Evolutionary conservation across 176 grass and related monocot species (phyloP), one percentile per base, ranked within the genome.

Genomic region (Carex parvula): DNA sequence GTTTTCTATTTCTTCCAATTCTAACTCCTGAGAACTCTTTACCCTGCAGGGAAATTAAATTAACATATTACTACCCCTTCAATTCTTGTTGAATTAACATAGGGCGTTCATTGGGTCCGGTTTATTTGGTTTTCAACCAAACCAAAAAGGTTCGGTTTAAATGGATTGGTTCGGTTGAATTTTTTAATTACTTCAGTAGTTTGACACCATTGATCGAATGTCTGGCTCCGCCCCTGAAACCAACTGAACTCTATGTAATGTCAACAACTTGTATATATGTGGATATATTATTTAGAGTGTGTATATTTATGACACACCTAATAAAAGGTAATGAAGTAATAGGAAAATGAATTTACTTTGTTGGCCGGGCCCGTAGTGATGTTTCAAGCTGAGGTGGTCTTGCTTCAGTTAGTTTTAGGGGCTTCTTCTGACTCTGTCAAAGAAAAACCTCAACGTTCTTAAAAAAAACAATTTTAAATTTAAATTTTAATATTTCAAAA

Each of bases 1-100:
- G 60, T 91, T 99, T 84, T 94, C 89, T 50, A 99, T 82, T 87
- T 94, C 93, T 83, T 96, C 97, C 52, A 94, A 81, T 82, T 99
- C 93, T 64, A 92, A 80, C 67, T 99, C 97, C 87, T 91, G 87
- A 89, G 90, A 88, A 84, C 97, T 92, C 86, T 92, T 96, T 59
- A 88, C 90, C 79, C 97, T 99, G 86, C 84, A 81, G 22, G 48
- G 77, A 83, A 56, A 30, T 44, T 39, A 39, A 39, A 39, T 77
- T 76, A 5, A 55, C 6, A 66, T 11, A 55, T 55, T 32, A 56
- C 3, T 8, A 39, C 42, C 42, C 33, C 39, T 48, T 82, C 6
- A 24, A 29, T 80, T 5, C 29, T 26, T 44, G 60, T 18, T 17
- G 69, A 5, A 14, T 70, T 41, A 55, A 85, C 65, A 72, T 39